Evolutionary conservation across 352 stramenopile genomes (phyloP).

Genomic region (Globisporangium lucens): DNA sequence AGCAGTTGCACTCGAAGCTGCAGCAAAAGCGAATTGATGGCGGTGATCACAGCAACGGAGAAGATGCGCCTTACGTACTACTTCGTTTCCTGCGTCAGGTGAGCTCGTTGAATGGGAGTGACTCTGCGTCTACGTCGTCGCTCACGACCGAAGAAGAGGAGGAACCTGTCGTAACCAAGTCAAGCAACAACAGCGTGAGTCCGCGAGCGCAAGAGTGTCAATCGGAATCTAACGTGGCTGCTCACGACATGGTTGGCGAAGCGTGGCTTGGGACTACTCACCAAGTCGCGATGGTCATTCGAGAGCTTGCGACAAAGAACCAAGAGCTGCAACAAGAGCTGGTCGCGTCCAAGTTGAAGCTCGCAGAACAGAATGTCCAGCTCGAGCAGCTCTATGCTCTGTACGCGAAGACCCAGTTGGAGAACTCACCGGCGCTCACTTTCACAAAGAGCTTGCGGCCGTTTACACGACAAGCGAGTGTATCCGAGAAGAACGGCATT

Average conservation of each 20-base stretch:
- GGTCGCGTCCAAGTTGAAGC: slow-evolving; percentile 43
- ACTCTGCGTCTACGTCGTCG: slow-evolving; percentile 8
- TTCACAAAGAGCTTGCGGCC: slow-evolving; percentile 37
- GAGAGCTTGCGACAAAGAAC: slow-evolving; percentile 40
- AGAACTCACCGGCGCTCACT: slow-evolving; percentile 30
- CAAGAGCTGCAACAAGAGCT: slow-evolving; percentile 46
- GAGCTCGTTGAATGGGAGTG: slow-evolving; percentile 12
- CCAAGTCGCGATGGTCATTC: slow-evolving; percentile 35
- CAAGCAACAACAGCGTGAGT: background rate
- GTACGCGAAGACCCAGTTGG: slow-evolving; percentile 43
- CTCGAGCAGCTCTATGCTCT: slow-evolving; percentile 62
- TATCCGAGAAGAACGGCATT: background rate
- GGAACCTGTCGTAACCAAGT: background rate
- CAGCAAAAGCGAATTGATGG: background rate
- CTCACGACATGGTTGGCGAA: background rate
- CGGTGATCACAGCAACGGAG: background rate
- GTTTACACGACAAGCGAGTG: slow-evolving; percentile 22
- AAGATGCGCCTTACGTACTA: slow-evolving; percentile 30
- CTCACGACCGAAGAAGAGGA: slow-evolving; percentile 8
- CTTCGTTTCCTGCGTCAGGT: slow-evolving; percentile 34
- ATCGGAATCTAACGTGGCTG: background rate
- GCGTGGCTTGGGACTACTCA: slow-evolving; percentile 17
- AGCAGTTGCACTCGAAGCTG: slow-evolving; percentile 27
- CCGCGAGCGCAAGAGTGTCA: background rate
- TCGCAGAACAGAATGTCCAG: slow-evolving; percentile 58